phyloP scores from a whole-genome alignment of 768 basidiomycete species.

The Trametes punicea region DNA sequence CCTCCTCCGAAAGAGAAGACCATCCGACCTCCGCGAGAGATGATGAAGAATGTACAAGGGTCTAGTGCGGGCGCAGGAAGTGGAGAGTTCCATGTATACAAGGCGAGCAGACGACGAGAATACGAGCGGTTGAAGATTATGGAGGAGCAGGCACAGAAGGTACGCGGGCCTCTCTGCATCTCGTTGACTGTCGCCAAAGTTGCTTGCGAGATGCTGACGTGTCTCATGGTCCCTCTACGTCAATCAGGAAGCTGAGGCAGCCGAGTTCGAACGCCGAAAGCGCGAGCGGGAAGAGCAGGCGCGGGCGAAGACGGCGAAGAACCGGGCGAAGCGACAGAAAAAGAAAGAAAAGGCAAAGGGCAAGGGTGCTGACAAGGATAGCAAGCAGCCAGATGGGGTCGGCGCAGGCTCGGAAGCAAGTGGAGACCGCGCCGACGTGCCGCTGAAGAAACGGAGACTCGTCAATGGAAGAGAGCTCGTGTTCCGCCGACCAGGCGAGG shows the following conservation, averaged over 20 bases:
- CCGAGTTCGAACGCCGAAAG: conserved; percentile 74
- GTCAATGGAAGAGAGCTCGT: conserved; percentile 73
- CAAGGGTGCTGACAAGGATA: conserved; percentile 29
- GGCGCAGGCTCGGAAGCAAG: conserved; percentile 12
- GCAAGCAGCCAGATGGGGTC: conserved; percentile 23
- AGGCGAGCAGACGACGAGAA: conserved; percentile 88
- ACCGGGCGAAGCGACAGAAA: conserved; percentile 90
- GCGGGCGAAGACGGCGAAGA: conserved; percentile 92
- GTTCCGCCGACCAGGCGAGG: conserved; percentile 53
- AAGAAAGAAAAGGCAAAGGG: conserved; percentile 72
- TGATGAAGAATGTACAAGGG: conserved; percentile 99
- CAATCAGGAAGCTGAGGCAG: conserved; percentile 61
- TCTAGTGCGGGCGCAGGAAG: conserved; percentile 96
- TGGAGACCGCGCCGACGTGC: conserved; percentile 33
- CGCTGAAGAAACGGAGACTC: conserved; percentile 76
- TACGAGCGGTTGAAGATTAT: conserved; percentile 92
- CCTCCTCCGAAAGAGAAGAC: conserved; percentile 78
- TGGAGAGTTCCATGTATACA: conserved; percentile 98
- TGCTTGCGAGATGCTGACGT: neutral
- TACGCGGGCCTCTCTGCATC: conserved; percentile 33
- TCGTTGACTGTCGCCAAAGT: too few relatives aligned
- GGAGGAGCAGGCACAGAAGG: conserved; percentile 78
- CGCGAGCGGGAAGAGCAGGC: conserved; percentile 65
- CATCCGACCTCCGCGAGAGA: conserved; percentile 79
- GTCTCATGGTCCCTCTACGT: neutral